Evolutionary conservation across 495 filamentous ascomycete species (phyloP).

Genomic region (Talaromyces borbonicus): DNA sequence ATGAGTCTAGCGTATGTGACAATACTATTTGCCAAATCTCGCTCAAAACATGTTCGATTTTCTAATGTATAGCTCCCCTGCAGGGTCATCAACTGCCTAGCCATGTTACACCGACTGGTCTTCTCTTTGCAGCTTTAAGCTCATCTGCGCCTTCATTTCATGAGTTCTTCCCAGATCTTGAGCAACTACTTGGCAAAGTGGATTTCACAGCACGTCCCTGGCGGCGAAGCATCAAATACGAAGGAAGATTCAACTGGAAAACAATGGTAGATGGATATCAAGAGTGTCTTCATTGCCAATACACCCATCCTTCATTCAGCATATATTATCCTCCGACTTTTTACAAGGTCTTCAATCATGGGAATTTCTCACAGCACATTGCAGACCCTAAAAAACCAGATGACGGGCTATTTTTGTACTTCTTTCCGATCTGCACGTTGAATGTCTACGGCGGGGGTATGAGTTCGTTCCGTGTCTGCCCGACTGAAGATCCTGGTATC

Average conservation of each 20-base stretch:
- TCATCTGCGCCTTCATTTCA: constrained; percentile 41
- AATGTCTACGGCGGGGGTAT: constrained; percentile 54
- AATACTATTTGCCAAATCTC: no score
- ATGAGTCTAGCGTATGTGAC: constrained; percentile 26
- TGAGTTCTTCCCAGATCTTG: constrained; percentile 46
- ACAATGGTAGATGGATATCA: constrained; percentile 58
- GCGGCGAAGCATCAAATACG: constrained; percentile 45
- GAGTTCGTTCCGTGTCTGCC: constrained; percentile 50
- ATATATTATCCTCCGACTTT: constrained; percentile 49
- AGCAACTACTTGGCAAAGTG: constrained; percentile 39
- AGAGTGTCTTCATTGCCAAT: constrained; percentile 55
- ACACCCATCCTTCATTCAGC: constrained; percentile 52
- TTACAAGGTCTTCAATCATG: constrained; percentile 46
- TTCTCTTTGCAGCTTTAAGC: constrained; percentile 45
- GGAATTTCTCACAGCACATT: constrained; percentile 50
- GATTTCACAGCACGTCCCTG: constrained; percentile 49
- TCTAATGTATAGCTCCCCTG: no score
- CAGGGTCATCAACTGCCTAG: constrained; percentile 25
- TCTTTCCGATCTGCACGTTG: constrained; percentile 52
- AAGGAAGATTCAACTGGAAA: constrained; percentile 55
- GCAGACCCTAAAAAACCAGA: constrained; percentile 46
- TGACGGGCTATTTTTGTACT: constrained; percentile 49
- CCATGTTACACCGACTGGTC: constrained; percentile 44
- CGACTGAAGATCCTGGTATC: constrained; percentile 40
- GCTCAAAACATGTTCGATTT: no score